phyloP scores from a whole-genome alignment of 495 filamentous ascomycete genomes.

The Astrocystis sublimbata region DNA sequence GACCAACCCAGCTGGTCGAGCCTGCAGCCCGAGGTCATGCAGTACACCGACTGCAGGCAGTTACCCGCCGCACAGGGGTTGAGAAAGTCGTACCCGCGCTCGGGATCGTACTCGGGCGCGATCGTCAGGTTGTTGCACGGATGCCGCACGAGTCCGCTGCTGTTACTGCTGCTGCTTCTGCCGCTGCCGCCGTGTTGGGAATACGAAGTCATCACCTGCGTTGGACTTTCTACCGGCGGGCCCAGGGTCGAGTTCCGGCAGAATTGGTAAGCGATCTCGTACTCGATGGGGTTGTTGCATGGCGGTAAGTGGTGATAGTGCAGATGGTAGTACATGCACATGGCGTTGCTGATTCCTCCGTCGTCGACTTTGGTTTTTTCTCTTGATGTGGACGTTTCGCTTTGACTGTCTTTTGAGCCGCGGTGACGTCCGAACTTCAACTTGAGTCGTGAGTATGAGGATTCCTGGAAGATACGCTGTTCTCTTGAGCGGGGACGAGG shows the following conservation, averaged over 20 bases:
- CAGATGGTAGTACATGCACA: constrained; percentile 39
- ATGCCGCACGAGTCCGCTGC: constrained; percentile 16
- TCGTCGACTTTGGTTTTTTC: no score
- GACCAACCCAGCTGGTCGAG: constrained; percentile 42
- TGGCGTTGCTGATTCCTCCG: constrained; percentile 1
- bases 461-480: neutral
- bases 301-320: constrained; percentile 43
- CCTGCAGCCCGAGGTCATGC: constrained; percentile 44
- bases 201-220: neutral
- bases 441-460: neutral
- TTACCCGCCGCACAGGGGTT: constrained; percentile 45
- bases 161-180: neutral
- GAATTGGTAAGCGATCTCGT: constrained; percentile 43
- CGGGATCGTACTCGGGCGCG: constrained; percentile 31
- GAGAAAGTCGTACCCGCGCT: constrained; percentile 33
- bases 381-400: neutral
- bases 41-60: constrained; percentile 44
- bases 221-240: neutral
- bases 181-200: neutral
- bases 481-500: neutral
- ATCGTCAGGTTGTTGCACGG: constrained; percentile 25
- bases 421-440: neutral
- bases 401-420: neutral
- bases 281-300: constrained; percentile 41
- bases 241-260: constrained; percentile 31